Conservation (phyloP, 345 rosid species). For the Reutealis trisperma region DNA sequence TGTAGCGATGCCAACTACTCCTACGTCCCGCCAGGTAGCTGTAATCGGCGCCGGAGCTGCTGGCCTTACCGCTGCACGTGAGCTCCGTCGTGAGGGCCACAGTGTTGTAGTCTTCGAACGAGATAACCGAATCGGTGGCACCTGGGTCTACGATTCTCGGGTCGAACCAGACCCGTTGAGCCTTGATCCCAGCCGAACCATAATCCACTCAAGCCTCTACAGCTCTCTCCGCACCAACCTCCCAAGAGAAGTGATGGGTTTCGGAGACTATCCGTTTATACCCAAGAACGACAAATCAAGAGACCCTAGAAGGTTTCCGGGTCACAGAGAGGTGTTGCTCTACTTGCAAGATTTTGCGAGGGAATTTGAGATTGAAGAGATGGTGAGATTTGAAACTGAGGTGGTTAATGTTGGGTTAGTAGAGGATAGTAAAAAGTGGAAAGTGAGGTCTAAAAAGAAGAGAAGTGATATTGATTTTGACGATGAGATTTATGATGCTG, state of each 20-base stretch:
- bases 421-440: constrained; percentile 51
- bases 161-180: constrained; percentile 70
- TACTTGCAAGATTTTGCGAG: constrained; percentile 63
- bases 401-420: constrained; percentile 43
- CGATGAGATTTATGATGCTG: constrained; percentile 67
- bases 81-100: constrained; percentile 79
- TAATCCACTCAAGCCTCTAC: constrained; percentile 71
- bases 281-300: constrained; percentile 23
- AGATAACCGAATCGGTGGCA: constrained; percentile 60
- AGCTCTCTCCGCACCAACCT: constrained; percentile 79
- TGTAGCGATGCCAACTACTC: constrained; percentile 12
- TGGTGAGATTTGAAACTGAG: constrained; percentile 60
- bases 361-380: constrained; percentile 58
- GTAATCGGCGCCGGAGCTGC: constrained; percentile 87
- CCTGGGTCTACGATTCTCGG: constrained; percentile 63
- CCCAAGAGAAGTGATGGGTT: constrained; percentile 83
- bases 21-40: constrained; percentile 58
- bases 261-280: constrained; percentile 63
- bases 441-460: constrained; percentile 45
- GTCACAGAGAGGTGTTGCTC: constrained; percentile 62
- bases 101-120: constrained; percentile 78
- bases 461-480: constrained; percentile 3
- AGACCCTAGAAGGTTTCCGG: constrained; percentile 74
- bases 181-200: constrained; percentile 52
- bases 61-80: constrained; percentile 71